Evolutionary conservation across 148 eudicot species (phyloP).

Genomic region (Rhododendron griersonianum): DNA sequence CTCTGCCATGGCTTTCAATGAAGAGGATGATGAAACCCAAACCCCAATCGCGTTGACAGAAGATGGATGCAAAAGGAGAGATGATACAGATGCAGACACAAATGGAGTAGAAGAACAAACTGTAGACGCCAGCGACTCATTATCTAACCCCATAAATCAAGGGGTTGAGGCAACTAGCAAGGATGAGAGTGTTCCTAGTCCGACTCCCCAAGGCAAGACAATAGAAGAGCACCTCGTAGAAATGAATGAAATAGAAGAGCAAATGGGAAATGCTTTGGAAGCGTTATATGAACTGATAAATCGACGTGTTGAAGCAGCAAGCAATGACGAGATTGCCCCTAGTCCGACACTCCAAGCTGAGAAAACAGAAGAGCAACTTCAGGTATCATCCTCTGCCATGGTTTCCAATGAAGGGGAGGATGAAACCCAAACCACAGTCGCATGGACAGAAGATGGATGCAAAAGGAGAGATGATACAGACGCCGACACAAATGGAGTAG

Average conservation of each 20-base stretch:
- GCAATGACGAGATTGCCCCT: background rate
- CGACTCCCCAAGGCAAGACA: background rate
- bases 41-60: background rate
- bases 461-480: background rate
- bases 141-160: background rate
- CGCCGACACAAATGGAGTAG: background rate
- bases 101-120: background rate
- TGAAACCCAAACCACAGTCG: background rate
- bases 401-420: background rate
- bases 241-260: background rate
- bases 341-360: background rate
- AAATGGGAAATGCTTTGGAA: background rate
- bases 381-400: background rate
- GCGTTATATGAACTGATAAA: background rate
- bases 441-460: background rate
- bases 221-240: background rate
- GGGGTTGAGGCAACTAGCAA: background rate
- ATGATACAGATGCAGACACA: background rate
- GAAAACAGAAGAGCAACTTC: background rate
- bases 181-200: background rate
- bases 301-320: background rate
- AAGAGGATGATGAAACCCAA: background rate
- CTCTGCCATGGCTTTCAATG: background rate
- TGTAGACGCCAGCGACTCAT: background rate
- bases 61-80: conserved; percentile 2